A percentile compares a stretch with the other conserved stretches of the same genome.
Evolutionary conservation across 345 rosid genomes (phyloP).

Genomic region (Gossypium raimondii): DNA sequence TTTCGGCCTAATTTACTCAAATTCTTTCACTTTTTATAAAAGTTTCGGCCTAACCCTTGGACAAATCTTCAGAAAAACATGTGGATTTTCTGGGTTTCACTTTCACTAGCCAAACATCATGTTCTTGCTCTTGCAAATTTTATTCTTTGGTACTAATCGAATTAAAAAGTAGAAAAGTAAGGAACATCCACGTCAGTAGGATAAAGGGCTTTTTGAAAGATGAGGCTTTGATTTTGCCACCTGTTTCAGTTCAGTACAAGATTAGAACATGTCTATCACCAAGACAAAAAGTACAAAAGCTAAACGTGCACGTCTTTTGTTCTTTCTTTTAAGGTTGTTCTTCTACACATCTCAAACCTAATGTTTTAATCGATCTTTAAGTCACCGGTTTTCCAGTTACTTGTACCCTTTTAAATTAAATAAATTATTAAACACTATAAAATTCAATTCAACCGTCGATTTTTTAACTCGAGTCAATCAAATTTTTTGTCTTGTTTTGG

Average conservation of each 20-base stretch:
- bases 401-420: no score
- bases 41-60: no score
- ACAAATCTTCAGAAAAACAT: no score
- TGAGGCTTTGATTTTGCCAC: background rate
- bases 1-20: no score
- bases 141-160: no score
- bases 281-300: background rate
- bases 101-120: background rate
- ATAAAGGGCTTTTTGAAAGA: background rate
- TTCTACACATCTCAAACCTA: background rate
- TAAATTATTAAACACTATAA: no score
- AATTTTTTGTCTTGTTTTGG: no score
- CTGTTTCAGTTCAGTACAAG: background rate
- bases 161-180: background rate
- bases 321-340: background rate
- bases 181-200: background rate
- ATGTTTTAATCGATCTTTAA: no score
- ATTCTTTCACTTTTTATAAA: no score
- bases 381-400: no score
- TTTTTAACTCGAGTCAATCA: no score
- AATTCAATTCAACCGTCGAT: no score
- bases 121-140: background rate
- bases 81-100: background rate
- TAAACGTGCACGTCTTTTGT: background rate
- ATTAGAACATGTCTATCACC: background rate